Conservation (phyloP, 192 early-diverging fungal genomes). For the Powellomyces hirtus region DNA sequence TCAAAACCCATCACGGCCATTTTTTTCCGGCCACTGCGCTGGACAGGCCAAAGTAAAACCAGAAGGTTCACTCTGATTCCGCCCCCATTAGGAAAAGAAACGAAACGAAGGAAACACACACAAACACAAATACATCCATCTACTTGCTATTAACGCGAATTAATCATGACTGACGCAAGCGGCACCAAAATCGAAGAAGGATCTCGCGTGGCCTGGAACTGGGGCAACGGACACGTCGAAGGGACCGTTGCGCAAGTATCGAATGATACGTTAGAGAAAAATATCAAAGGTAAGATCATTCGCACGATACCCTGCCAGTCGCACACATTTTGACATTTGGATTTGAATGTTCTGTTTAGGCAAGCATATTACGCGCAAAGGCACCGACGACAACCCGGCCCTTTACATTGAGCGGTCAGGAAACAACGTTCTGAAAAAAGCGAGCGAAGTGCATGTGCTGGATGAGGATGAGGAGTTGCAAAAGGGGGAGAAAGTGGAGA, state of each 20-base stretch:
- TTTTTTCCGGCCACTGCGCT: no score
- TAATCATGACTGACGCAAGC: slow-evolving; percentile 18
- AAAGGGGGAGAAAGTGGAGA: slow-evolving; percentile 2
- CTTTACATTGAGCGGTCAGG: slow-evolving; percentile 7
- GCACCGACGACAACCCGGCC: slow-evolving; percentile 19
- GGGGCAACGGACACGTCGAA: slow-evolving; percentile 12
- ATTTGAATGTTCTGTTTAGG: no score
- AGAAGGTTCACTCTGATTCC: no score
- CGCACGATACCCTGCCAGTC: no score
- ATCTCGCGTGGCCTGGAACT: slow-evolving; percentile 17
- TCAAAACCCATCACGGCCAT: no score
- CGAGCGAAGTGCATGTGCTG: slow-evolving; percentile 18
- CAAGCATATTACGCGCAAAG: slow-evolving; percentile 11
- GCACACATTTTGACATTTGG: not conserved
- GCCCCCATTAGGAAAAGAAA: no score
- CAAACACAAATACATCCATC: no score
- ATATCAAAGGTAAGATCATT: slow-evolving; percentile 21
- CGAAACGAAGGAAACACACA: no score
- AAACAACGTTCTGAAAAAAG: slow-evolving; percentile 10
- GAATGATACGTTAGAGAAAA: not conserved
- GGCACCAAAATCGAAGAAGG: slow-evolving; percentile 9
- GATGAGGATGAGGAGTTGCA: slow-evolving; percentile 4
- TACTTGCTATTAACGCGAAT: no score
- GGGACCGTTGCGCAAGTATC: slow-evolving; percentile 2
- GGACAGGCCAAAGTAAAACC: no score